These are phyloP conservation scores for Cladosporium velox DNA, from an alignment of 2,329 filamentous ascomycete species.

Conservation along the genomic window DNA sequence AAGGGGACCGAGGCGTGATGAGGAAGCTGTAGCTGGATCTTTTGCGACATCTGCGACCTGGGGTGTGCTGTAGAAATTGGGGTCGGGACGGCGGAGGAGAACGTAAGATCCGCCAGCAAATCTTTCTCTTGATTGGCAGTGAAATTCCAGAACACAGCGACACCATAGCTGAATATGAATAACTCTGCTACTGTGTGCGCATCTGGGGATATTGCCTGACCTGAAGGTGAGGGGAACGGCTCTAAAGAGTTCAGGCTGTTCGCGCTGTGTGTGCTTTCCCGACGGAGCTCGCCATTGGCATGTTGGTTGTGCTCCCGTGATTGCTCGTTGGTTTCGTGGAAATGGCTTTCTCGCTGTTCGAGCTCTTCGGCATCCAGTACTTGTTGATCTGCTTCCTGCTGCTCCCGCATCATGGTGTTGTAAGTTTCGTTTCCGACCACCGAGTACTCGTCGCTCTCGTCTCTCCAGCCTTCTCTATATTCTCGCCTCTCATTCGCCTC, in stretches of 20 bases:
- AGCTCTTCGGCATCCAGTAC: conserved; percentile 19
- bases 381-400: conserved; percentile 21
- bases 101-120: conserved; percentile 89
- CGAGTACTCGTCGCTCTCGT: conserved; percentile 69
- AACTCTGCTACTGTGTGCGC: conserved; percentile 85
- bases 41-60: conserved; percentile 28
- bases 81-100: conserved; percentile 55
- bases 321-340: conserved; percentile 19
- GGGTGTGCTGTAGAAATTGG: not conserved
- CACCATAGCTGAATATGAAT: conserved; percentile 96
- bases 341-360: conserved; percentile 17
- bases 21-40: conserved; percentile 22
- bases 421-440: conserved; percentile 33
- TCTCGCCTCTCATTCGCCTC: conserved; percentile 87
- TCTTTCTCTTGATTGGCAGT: conserved; percentile 95
- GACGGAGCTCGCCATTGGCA: conserved; percentile 21
- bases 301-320: conserved; percentile 10
- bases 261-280: conserved; percentile 37
- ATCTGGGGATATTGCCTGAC: conserved; percentile 63
- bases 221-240: conserved; percentile 49
- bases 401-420: conserved; percentile 23
- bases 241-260: conserved; percentile 31
- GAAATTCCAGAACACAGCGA: conserved; percentile 99
- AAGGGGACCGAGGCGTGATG: conserved; percentile 58
- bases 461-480: conserved; percentile 88